Conservation (phyloP, 306 rosid genomes). For the Cyclanthera cordifolia region DNA sequence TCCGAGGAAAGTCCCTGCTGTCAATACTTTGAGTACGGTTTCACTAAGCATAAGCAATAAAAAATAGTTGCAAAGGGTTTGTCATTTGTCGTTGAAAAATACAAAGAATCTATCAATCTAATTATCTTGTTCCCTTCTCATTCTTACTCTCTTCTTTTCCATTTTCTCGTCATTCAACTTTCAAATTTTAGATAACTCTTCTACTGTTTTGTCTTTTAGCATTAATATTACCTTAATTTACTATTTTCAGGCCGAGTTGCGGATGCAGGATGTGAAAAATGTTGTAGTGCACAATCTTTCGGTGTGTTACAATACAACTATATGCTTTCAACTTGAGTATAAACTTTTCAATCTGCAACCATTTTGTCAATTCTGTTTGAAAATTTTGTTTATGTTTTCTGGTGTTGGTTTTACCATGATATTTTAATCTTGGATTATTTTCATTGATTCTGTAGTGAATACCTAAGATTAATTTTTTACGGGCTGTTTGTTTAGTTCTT, state of each 20-base stretch:
- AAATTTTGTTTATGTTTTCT: neutral
- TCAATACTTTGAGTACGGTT: neutral
- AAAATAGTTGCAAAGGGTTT: neutral
- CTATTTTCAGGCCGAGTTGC: slow-evolving; percentile 70
- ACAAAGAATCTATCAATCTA: neutral
- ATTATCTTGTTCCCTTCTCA: neutral
- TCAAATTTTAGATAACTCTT: neutral
- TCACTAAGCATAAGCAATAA: neutral
- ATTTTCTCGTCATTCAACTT: neutral
- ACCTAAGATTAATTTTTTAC: no score
- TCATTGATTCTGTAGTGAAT: no score
- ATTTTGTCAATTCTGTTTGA: neutral
- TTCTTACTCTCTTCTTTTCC: neutral
- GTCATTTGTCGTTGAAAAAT: neutral
- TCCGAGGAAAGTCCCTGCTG: neutral
- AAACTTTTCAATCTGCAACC: neutral
- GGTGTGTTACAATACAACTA: slow-evolving; percentile 29
- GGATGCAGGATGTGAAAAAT: slow-evolving; percentile 81
- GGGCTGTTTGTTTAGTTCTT: no score
- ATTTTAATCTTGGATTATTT: slow-evolving; percentile 1
- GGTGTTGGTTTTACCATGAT: neutral
- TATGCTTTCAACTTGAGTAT: neutral
- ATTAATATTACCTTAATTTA: neutral
- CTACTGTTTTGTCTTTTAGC: neutral
- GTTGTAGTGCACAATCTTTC: slow-evolving; percentile 86